Evolutionary conservation across 2,329 filamentous ascomycete genomes (phyloP), one percentile per base, ranked within the genome.

Genomic region (Leptographium radiaticola): DNA sequence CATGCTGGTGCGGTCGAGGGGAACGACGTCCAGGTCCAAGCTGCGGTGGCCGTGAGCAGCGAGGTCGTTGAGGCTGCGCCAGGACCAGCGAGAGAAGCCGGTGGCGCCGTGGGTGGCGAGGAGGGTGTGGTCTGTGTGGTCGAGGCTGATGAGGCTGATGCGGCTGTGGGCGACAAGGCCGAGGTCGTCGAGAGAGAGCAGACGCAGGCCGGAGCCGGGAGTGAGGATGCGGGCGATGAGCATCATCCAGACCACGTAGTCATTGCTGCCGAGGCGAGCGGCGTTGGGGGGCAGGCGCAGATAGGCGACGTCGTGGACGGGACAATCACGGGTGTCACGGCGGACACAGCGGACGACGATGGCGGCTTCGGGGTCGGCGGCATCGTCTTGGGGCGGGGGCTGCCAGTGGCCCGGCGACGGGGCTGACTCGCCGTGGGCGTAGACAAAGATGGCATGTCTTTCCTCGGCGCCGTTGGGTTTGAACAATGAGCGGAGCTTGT

Each of bases 191-290:
- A 58, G 52, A 2, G 48, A 43, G 2, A 58, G 30, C 13, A 16
- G 18, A 13, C 52, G 54, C 6, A 55, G 39, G 45, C 57, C 57
- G 2, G 57, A 53, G 16, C 57, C 57, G 3, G 57, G 57, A 2
- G 53, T 54, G 38, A 59, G 45, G 39, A 59, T 56, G 50, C 57
- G 57, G 4, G 54, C 55, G 16, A 51, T 47, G 12, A 52, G 31
- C 13, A 52, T 20, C 39, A 56, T 25, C 52, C 48, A 55, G 11
- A 15, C 36, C 6, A 25, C 12, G 36, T 55, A 57, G n/a, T 56
- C 48, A 47, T 57, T 54, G 38, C 45, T 15, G 3, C 34, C 10
- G 15, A 57, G 50, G 6, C 38, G 9, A 11, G 42, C 18, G 12
- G 45, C 54, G 13, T 43, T 31, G 15, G 8, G 8, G 9, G 47